Conservation (phyloP, 2,329 filamentous ascomycete genomes). For the Incumbomyces lentus region DNA sequence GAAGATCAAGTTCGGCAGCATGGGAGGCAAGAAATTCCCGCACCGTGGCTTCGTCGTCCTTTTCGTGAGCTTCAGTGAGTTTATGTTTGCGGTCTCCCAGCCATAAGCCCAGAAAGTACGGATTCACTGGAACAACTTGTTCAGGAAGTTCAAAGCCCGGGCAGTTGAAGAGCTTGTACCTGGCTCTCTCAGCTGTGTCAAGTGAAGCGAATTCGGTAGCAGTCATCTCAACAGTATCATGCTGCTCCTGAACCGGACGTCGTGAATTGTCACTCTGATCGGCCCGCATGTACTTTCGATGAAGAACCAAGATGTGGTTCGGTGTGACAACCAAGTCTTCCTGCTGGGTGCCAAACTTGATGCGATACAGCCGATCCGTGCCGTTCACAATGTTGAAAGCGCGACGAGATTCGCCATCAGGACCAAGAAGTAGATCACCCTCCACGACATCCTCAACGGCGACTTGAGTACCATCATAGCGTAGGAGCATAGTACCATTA, state of each 20-base stretch:
- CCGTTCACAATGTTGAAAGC: conserved; percentile 43
- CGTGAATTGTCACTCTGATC: too few species aligned
- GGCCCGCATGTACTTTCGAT: conserved; percentile 25
- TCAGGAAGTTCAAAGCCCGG: not conserved
- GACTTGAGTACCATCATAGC: conserved; percentile 35
- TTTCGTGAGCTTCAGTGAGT: too few species aligned
- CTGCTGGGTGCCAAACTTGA: conserved; percentile 31
- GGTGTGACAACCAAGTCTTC: conserved; percentile 42
- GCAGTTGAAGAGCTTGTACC: conserved; percentile 29
- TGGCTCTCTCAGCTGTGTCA: conserved; percentile 26
- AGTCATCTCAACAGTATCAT: conserved; percentile 38
- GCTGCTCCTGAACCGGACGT: conserved; percentile 16
- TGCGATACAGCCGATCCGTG: conserved; percentile 39
- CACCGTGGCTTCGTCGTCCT: too few species aligned
- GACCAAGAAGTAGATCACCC: conserved; percentile 40
- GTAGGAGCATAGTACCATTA: conserved; percentile 36
- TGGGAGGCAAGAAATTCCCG: too few species aligned
- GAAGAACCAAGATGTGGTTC: conserved; percentile 40
- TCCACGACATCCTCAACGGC: conserved; percentile 41
- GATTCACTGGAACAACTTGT: too few species aligned
- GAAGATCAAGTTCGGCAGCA: too few species aligned
- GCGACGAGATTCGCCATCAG: conserved; percentile 37
- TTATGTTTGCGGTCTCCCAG: too few species aligned
- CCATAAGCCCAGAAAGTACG: too few species aligned
- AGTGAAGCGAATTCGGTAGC: conserved; percentile 36